Evolutionary conservation across 2,329 filamentous ascomycete genomes (phyloP).

Genomic region (Pseudogymnoascus sp.): DNA sequence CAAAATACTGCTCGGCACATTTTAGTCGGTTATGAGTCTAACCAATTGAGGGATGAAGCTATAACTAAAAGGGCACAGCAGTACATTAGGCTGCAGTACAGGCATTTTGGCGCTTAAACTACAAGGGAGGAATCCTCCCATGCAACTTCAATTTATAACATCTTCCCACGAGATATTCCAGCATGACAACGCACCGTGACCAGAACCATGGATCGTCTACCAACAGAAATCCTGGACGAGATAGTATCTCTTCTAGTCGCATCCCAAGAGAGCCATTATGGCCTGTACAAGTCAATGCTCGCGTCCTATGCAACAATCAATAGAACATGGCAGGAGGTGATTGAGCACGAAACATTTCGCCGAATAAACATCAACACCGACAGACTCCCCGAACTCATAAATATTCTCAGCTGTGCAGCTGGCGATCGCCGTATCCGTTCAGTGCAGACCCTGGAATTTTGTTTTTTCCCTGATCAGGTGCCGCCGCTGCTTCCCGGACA

Average conservation of each 20-base stretch:
- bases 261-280: not conserved
- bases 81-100: too few relatives aligned
- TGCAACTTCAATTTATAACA: not conserved
- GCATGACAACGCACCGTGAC: too few relatives aligned
- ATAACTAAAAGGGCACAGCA: too few relatives aligned
- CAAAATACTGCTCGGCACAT: not conserved
- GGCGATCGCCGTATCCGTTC: not conserved
- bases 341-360: not conserved
- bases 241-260: not conserved
- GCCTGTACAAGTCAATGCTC: not conserved
- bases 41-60: not conserved
- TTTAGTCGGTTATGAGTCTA: not conserved
- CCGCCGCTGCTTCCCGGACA: not conserved
- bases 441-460: not conserved
- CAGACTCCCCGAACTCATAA: not conserved
- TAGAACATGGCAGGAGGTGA: not conserved
- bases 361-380: not conserved
- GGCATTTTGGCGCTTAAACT: too few relatives aligned
- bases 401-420: not conserved
- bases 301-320: not conserved
- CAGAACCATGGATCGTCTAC: not conserved
- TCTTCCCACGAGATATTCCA: not conserved
- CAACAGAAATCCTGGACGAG: not conserved
- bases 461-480: too few relatives aligned
- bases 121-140: not conserved